These are phyloP conservation scores for Phytopythium cucurbitacearum DNA, from an alignment of 352 stramenopile genomes.

Conservation along the genomic window DNA sequence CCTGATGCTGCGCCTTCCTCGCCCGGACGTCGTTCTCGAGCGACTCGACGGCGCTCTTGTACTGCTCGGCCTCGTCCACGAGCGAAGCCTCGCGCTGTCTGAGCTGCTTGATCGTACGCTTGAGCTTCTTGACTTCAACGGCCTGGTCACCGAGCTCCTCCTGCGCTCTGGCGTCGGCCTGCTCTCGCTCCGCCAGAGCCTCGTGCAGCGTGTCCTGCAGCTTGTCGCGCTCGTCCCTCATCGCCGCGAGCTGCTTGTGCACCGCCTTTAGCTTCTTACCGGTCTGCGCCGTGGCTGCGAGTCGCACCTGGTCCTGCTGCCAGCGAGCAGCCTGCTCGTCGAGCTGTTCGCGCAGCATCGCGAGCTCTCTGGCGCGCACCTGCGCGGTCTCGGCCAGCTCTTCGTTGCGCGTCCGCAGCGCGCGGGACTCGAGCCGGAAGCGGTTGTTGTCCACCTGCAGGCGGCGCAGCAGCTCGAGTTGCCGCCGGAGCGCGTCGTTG, in stretches of 20 bases:
- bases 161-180: slow-evolving; percentile 27
- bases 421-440: slow-evolving; percentile 47
- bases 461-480: slow-evolving; percentile 61
- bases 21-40: slow-evolving; percentile 31
- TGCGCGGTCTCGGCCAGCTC: slow-evolving; percentile 35
- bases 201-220: slow-evolving; percentile 37
- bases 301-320: slow-evolving; percentile 31
- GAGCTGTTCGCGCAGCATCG: slow-evolving; percentile 40
- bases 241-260: slow-evolving; percentile 30
- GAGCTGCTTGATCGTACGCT: slow-evolving; percentile 40
- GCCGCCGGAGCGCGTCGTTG: slow-evolving; percentile 61
- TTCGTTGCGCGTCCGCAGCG: slow-evolving; percentile 41
- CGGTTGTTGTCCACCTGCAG: slow-evolving; percentile 73
- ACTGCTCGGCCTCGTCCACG: slow-evolving; percentile 28
- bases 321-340: slow-evolving; percentile 20
- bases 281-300: slow-evolving; percentile 28
- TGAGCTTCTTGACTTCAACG: slow-evolving; percentile 40
- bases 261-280: slow-evolving; percentile 37
- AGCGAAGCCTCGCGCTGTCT: slow-evolving; percentile 28
- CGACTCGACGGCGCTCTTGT: slow-evolving; percentile 26
- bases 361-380: slow-evolving; percentile 40
- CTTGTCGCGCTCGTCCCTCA: slow-evolving; percentile 29
- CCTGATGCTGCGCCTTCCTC: slow-evolving; percentile 24
- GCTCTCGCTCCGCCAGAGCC: slow-evolving; percentile 21
- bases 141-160: slow-evolving; percentile 30